Base-by-base conservation (phyloP, 352 stramenopile genomes). In the Albugo candida region DNA sequence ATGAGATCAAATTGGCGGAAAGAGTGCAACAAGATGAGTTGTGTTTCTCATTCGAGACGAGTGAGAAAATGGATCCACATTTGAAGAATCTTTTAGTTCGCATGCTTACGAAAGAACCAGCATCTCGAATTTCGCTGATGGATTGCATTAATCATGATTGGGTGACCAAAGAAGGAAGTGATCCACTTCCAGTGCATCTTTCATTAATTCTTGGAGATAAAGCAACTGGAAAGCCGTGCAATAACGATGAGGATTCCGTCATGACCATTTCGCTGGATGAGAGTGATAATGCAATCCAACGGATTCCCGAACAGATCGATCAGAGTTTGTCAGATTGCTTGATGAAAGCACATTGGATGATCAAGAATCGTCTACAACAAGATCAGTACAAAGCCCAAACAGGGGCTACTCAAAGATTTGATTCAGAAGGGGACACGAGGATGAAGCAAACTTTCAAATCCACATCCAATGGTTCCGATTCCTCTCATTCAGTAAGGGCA, bases 101-200 rank as follows among this genome's bases (percentile, higher is more conserved):
- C 14, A 92, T 95, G 80, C 65, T 95, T 10, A 88, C 78, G 0
- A 94, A 94, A 45, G 71, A 92, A 45, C 81, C 81, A 19, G 63
- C 64, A 0, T 54, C 81, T n/a, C 70, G 84, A 14, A 83, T 89
- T 43, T 67, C 70, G 13, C 48, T 95, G 5, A 69, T 67, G n/a
- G 75, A 92, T 14, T 82, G 82, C 38, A 93, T 94, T 52, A 75
- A 65, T n/a, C 84, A 95, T 55, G 84, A 95, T 45, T 95, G 84
- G 84, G 79, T 84, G 47, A 95, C 84, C 11, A 85, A 92, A 17
- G 84, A 95, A 61, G 84, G 84, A 14, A 91, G 77, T 16, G 80
- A 94, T n/a, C 77, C 80, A 12, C 65, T 89, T 27, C 20, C 20
- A 43, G 3, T 24, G 17, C 38, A 43, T 24, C 17, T 43, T 19